phyloP scores from a whole-genome alignment of 2,329 filamentous ascomycete species.

The Talaromyces sp. region DNA sequence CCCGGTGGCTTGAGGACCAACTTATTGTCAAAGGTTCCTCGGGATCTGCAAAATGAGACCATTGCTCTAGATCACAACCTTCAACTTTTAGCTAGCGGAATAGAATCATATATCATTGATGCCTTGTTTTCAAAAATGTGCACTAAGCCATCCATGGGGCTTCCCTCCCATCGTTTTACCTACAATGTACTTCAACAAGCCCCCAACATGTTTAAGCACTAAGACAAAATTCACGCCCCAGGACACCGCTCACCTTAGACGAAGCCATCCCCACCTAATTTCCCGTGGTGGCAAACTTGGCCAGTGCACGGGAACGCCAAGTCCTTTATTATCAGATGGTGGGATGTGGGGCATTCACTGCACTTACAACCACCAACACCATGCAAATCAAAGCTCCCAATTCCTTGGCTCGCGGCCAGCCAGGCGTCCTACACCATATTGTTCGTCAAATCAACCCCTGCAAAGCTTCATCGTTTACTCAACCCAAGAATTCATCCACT shows the following conservation, averaged over 20 bases:
- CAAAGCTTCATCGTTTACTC: not conserved
- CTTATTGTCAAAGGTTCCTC: conserved; percentile 27
- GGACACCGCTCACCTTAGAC: no score
- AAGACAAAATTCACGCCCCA: no score
- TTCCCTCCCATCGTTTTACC: no score
- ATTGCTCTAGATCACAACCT: not conserved
- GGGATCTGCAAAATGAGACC: conserved; percentile 4
- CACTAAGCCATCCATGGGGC: no score
- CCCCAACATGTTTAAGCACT: no score
- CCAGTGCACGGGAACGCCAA: not conserved
- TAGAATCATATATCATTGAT: no score
- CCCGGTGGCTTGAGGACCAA: conserved; percentile 52
- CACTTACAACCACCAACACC: not conserved
- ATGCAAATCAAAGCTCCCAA: conserved; percentile 25
- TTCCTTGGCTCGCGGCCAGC: conserved; percentile 21
- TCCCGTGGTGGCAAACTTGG: not conserved
- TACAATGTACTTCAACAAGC: no score
- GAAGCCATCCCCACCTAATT: no score
- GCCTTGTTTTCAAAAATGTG: no score
- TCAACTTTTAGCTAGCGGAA: not conserved
- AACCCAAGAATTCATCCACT: conserved; percentile 1
- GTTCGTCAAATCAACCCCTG: conserved; percentile 9
- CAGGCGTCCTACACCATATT: conserved; percentile 26
- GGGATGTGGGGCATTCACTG: not conserved
- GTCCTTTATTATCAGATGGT: not conserved